These are phyloP conservation scores for Salix suchowensis DNA, from an alignment of 345 rosid species.

Conservation along the genomic window DNA sequence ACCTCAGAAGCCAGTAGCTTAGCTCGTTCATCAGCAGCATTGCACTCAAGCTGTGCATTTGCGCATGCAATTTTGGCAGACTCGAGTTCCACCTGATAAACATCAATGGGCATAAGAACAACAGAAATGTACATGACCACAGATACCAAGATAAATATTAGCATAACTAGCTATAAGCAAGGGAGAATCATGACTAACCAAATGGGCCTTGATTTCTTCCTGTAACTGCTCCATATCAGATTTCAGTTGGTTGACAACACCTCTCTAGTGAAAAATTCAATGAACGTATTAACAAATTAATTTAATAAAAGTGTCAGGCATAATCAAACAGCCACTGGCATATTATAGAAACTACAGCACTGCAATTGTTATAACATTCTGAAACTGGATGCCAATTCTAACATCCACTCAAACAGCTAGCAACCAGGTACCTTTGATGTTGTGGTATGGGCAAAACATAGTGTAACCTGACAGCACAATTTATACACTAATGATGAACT, in stretches of 20 bases:
- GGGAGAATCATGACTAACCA: conserved; percentile 47
- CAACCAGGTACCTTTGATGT: background rate
- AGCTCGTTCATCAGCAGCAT: conserved; percentile 90
- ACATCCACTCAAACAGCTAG: background rate
- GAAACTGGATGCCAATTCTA: background rate
- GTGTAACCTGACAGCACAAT: no score
- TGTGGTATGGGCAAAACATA: no score
- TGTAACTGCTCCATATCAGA: conserved; percentile 79
- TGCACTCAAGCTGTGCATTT: conserved; percentile 78
- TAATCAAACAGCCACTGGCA: background rate
- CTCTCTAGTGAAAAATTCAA: conserved; percentile 54
- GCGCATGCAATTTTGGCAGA: conserved; percentile 60
- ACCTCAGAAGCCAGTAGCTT: conserved; percentile 94
- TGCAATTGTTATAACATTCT: background rate
- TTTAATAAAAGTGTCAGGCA: background rate
- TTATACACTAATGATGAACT: background rate
- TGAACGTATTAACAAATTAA: background rate
- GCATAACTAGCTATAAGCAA: background rate
- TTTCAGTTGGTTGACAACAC: conserved; percentile 84
- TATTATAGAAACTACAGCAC: background rate
- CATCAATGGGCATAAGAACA: conserved; percentile 11
- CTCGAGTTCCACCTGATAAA: conserved; percentile 80
- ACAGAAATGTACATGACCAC: conserved; percentile 4
- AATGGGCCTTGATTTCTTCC: conserved; percentile 67
- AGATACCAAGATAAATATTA: background rate